Evolutionary conservation across 2,329 filamentous ascomycete genomes (phyloP), one percentile per base, ranked within the genome.

Genomic region (Karstenula rhodostoma): DNA sequence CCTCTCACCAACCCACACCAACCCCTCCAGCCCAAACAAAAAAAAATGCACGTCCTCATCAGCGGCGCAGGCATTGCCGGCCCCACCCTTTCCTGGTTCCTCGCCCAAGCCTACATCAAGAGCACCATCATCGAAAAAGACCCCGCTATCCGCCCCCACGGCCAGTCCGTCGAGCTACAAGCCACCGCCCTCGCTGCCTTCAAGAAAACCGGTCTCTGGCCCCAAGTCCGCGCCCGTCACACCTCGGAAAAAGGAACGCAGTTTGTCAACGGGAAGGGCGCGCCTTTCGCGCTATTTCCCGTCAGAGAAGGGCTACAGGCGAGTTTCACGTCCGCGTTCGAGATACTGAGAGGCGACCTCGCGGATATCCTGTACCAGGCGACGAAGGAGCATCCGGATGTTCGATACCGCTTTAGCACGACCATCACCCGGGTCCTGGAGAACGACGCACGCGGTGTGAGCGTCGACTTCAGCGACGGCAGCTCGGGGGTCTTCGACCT

Each of bases 311-410:
- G 54, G 19, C 19, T 51, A 15, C 19, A 29, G 10, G 48, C 33
- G 17, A 60, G 58, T 23, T 50, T 64, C 9, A 67, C 69, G 3
- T 59, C 63, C 0, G 68, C 70, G 9, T 63, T 53, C 22, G 69
- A 73, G 60, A 72, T 88, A 55, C 85, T 88, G 82, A 77, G 86
- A 2, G 84, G 83, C 0, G 83, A 86, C 57, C 65, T 88, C 4
- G 79, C 80, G 4, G 70, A 73, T 6, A 71, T 87, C 2, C 67
- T 88, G 1, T 81, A 82, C 62, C 76, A 84, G n/a, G 73, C 73
- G 2, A 76, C 73, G 56, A 57, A 56, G 42, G 47, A 55, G 1
- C 69, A 66, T 17, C 32, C 63, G 37, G 56, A 72, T n/a, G 72
- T 75, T 7, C 56, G 65, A 23, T 73, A 74, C 52, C 47, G 72